phyloP scores from a whole-genome alignment of 2,329 filamentous ascomycete genomes.

The Albifimbria verrucaria region DNA sequence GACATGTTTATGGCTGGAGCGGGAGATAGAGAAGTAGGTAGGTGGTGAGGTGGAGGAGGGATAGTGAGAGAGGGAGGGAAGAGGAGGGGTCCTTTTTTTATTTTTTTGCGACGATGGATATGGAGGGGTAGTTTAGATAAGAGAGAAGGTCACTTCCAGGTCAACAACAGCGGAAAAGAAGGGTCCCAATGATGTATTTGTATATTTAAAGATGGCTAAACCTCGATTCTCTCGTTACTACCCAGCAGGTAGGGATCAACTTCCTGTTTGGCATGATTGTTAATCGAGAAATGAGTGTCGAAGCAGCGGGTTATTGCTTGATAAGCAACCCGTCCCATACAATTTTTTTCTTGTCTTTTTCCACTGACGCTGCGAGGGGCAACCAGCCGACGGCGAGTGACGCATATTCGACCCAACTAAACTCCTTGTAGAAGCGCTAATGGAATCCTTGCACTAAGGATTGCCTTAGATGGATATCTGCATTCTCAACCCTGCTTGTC shows the following conservation, averaged over 20 bases:
- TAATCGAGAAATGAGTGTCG: neutral
- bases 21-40: neutral
- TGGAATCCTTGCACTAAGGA: too few species aligned
- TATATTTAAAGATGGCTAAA: too few species aligned
- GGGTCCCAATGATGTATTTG: too few species aligned
- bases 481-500: too few species aligned
- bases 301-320: constrained; percentile 5
- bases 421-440: too few species aligned
- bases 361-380: too few species aligned
- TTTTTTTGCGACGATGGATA: constrained; percentile 1
- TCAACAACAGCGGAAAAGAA: neutral
- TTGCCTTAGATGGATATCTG: too few species aligned
- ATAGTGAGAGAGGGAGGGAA: too few species aligned
- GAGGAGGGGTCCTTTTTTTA: constrained; percentile 13
- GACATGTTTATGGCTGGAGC: constrained; percentile 11
- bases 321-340: constrained; percentile 6
- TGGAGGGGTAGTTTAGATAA: neutral
- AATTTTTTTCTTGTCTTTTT: constrained; percentile 6
- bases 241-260: too few species aligned
- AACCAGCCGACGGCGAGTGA: too few species aligned
- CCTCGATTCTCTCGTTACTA: too few species aligned
- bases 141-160: neutral
- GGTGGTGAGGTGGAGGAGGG: neutral
- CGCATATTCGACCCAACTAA: too few species aligned
- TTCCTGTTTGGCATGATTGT: neutral